Evolutionary conservation across 768 basidiomycete species (phyloP).

Genomic region (Calocera cornea): DNA sequence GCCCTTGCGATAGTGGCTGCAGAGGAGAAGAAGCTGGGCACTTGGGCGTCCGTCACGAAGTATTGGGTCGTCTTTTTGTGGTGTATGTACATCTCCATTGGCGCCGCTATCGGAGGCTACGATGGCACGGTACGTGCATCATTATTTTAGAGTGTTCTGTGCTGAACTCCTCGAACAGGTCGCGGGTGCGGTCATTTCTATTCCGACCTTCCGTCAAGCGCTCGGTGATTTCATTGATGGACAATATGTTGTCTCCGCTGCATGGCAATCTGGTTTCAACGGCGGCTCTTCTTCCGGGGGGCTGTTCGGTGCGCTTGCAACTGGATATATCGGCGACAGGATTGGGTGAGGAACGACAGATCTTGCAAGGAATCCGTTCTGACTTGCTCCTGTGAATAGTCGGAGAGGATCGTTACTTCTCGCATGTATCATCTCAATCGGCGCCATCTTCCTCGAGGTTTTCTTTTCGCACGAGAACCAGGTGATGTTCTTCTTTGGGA

Average conservation of each 20-base stretch:
- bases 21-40: neutral
- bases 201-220: neutral
- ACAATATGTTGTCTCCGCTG: neutral
- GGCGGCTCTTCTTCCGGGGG: neutral
- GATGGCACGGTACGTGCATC: neutral
- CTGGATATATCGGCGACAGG: neutral
- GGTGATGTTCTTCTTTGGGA: neutral
- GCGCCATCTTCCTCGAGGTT: neutral
- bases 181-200: neutral
- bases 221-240: neutral
- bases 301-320: neutral
- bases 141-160: neutral
- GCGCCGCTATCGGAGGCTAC: conserved; percentile 3
- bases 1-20: neutral
- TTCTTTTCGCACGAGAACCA: neutral
- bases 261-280: conserved; percentile 1
- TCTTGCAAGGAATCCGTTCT: neutral
- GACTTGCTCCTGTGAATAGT: neutral
- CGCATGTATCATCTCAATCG: neutral
- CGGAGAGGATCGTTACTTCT: neutral
- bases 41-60: neutral
- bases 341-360: neutral
- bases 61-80: conserved; percentile 1
- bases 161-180: neutral
- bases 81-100: conserved; percentile 1